Evolutionary conservation across 441 rosid species (phyloP), one percentile per base, ranked within the genome.

Genomic region (Corymbia calophylla): DNA sequence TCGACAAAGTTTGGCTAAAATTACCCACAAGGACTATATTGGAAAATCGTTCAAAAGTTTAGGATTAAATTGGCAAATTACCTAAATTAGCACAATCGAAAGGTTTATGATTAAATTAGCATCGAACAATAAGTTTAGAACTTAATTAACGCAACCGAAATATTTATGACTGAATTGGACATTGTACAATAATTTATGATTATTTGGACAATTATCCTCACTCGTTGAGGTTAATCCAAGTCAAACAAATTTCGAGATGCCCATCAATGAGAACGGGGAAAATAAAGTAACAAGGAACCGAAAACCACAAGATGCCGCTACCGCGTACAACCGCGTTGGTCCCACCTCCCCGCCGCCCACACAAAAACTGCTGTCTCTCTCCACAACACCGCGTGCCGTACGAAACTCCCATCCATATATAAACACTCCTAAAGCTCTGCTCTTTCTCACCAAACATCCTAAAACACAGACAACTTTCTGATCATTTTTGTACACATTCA

Each of bases 21-120:
- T 56, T 56, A 23, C 29, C 12, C 1, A 0, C 21, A 21, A 21
- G 0, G 5, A 21, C 5, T 56, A 56, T 8, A 4, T 3, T 48
- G 6, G 9, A 6, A 48, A 48, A 48, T 48, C 2, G 3, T 48
- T 10, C 2, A 48, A 48, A 48, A 8, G 5, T 21, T 56, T 23
- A 9, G 1, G 5, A 56, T 0, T 56, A 56, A 2, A 56, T 56
- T 23, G 5, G 1, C 5, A 56, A 21, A 56, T 55, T 56, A 21
- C 21, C 12, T 21, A 21, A 56, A 56, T 8, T 55, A 55, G 0
- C 27, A 56, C 1, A 2, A 9, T 56, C 23, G 5, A 56, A 56
- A 56, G 0, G 2, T 21, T 56, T 56, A 56, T 0, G 5, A 56
- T 9, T 2, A 1, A 21, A 21, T 4, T 56, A 0, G 29, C 9